Conservation (phyloP, 345 rosid species). For the Eutrema yunnanense region DNA sequence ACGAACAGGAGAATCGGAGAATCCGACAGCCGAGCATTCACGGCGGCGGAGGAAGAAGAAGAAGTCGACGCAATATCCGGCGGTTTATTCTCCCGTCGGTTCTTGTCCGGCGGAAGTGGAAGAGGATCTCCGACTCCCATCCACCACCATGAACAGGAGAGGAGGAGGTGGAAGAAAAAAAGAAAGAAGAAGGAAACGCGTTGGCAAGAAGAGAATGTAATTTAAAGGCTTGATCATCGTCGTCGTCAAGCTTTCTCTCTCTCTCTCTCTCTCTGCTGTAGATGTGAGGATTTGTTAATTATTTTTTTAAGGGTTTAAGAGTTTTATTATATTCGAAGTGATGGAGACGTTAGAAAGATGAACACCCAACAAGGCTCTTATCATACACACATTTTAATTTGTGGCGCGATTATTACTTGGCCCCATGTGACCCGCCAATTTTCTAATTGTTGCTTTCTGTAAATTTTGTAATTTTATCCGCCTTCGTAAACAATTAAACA, state of each 20-base stretch:
- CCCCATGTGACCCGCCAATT: conserved; percentile 9
- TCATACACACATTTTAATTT: not conserved
- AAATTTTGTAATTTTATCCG: not conserved
- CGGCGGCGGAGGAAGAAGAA: not conserved
- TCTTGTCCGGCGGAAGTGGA: conserved; percentile 32
- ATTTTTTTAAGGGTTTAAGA: not conserved
- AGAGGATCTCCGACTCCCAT: conserved; percentile 37
- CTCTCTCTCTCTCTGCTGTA: conserved; percentile 9
- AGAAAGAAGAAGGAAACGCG: conserved; percentile 35
- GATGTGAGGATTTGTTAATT: conserved; percentile 8
- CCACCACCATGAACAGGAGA: conserved; percentile 38
- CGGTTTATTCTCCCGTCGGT: not conserved
- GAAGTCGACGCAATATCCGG: conserved; percentile 15
- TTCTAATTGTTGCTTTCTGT: not conserved
- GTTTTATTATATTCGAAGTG: conserved; percentile 15
- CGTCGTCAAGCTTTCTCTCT: conserved; percentile 11
- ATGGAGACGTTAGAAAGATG: conserved; percentile 12
- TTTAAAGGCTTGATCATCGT: conserved; percentile 20
- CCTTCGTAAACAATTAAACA: too few species aligned
- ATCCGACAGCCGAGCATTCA: conserved; percentile 33
- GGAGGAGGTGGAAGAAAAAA: not conserved
- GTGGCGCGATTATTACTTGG: conserved; percentile 6
- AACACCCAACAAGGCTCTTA: conserved; percentile 25
- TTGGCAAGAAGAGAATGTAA: conserved; percentile 12
- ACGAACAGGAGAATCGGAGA: conserved; percentile 58